Percentiles rank a stretch among this genome's conserved stretches.
phyloP scores from a whole-genome alignment of 2,329 filamentous ascomycete genomes.

The Scedosporium apiospermum region DNA sequence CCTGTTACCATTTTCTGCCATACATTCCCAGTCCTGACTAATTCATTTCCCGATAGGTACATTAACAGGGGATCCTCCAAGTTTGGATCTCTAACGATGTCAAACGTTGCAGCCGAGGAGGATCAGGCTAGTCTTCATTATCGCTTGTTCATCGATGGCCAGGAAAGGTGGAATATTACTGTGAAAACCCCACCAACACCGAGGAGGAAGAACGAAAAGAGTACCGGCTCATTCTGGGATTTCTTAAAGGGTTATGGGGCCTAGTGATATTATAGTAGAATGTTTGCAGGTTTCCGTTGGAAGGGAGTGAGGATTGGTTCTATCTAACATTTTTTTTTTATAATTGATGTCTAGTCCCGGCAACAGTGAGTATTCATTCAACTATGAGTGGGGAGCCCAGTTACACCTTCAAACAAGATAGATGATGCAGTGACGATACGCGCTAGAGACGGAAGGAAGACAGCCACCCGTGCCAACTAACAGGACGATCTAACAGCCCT shows the following conservation, averaged over 20 bases:
- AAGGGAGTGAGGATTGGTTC: neutral
- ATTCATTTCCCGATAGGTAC: slow-evolving; percentile 40
- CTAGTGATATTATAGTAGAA: neutral
- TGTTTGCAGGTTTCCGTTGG: neutral
- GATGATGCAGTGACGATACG: too few species aligned
- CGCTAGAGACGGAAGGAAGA: too few species aligned
- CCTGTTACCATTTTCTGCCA: neutral
- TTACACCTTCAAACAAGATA: too few species aligned
- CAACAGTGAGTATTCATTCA: too few species aligned
- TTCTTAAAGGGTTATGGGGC: neutral
- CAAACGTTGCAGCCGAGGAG: slow-evolving; percentile 33
- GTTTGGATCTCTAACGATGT: slow-evolving; percentile 75
- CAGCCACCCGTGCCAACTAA: too few species aligned
- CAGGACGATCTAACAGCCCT: too few species aligned
- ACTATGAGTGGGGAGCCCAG: too few species aligned
- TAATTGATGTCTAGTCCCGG: neutral
- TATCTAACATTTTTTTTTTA: neutral
- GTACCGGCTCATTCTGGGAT: slow-evolving; percentile 7
- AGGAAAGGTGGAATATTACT: slow-evolving; percentile 63
- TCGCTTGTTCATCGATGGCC: slow-evolving; percentile 71
- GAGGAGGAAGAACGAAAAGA: neutral
- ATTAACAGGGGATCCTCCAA: slow-evolving; percentile 81
- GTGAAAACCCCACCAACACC: slow-evolving; percentile 16
- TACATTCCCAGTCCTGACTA: slow-evolving; percentile 9
- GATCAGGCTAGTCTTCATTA: slow-evolving; percentile 57